Conservation (phyloP, 495 filamentous ascomycete species). For the Rusavskia elegans region DNA sequence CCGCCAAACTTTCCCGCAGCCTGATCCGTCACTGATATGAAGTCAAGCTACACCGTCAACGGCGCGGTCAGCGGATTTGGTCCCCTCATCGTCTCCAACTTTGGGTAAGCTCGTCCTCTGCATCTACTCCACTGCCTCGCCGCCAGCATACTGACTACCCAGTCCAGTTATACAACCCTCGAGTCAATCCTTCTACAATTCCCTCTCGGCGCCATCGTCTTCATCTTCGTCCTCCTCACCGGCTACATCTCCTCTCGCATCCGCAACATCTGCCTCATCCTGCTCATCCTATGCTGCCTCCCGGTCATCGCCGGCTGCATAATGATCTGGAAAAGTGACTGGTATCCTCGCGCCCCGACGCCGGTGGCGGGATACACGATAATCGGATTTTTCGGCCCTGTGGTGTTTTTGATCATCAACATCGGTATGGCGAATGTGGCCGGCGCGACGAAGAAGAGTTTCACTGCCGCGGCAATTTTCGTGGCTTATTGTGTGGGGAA, state of each 20-base stretch:
- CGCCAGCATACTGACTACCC: not conserved
- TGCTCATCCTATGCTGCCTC: constrained; percentile 46
- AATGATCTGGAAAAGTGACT: constrained; percentile 58
- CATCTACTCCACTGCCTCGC: too few relatives aligned
- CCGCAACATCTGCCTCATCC: constrained; percentile 47
- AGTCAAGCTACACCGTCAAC: constrained; percentile 47
- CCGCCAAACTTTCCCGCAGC: not conserved
- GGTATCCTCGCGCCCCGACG: constrained; percentile 43
- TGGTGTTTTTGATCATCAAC: constrained; percentile 48
- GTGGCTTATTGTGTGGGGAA: constrained; percentile 61
- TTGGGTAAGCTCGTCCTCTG: constrained; percentile 25
- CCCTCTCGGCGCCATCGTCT: constrained; percentile 46
- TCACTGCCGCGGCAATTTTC: constrained; percentile 57
- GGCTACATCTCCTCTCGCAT: constrained; percentile 43
- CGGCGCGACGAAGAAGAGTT: constrained; percentile 62
- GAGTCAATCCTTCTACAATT: constrained; percentile 60
- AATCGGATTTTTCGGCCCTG: constrained; percentile 53
- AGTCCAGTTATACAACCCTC: constrained; percentile 31
- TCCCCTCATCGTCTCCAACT: constrained; percentile 57
- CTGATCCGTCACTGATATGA: not conserved
- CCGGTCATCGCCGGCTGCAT: constrained; percentile 58
- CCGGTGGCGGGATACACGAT: constrained; percentile 55
- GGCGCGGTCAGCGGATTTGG: constrained; percentile 65
- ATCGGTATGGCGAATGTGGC: constrained; percentile 59
- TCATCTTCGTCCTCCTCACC: constrained; percentile 47